These are phyloP conservation scores for Entelexis sorbosivorans DNA, from an alignment of 1,139 yeast genomes.

Conservation along the genomic window DNA sequence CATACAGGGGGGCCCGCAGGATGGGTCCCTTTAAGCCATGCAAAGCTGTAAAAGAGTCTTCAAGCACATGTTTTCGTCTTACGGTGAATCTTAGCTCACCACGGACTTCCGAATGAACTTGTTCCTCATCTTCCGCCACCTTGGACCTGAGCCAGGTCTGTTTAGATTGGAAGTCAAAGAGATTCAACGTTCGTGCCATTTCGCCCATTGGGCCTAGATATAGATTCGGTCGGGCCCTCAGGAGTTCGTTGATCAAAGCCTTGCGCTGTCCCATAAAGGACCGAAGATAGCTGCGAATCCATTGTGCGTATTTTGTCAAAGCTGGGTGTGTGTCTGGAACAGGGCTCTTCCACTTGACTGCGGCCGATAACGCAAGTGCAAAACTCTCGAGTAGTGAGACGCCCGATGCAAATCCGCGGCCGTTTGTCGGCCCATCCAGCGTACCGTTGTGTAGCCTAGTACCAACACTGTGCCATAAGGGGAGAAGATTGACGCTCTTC, in stretches of 20 bases:
- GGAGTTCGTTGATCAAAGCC: conserved; percentile 83
- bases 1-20: conserved; percentile 60
- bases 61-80: conserved; percentile 80
- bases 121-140: conserved; percentile 29
- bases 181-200: conserved; percentile 78
- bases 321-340: conserved; percentile 9
- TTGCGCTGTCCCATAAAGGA: conserved; percentile 39
- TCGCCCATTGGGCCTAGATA: conserved; percentile 96
- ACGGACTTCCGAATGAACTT: conserved; percentile 27
- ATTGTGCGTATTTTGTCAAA: conserved; percentile 22
- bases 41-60: conserved; percentile 77
- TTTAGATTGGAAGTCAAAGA: conserved; percentile 90
- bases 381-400: conserved; percentile 13
- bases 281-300: conserved; percentile 2
- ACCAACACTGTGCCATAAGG: conserved; percentile 68
- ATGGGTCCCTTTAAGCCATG: conserved; percentile 60
- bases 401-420: conserved; percentile 5
- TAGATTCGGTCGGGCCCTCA: conserved; percentile 77
- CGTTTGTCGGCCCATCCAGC: background rate
- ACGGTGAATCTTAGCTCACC: conserved; percentile 50
- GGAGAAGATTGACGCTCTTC: conserved; percentile 57
- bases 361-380: conserved; percentile 4
- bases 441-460: background rate
- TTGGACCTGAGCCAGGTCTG: conserved; percentile 73
- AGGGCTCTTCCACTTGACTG: background rate